phyloP scores from a whole-genome alignment of 1,139 yeast species.

The Suhomyces coccinellae region DNA sequence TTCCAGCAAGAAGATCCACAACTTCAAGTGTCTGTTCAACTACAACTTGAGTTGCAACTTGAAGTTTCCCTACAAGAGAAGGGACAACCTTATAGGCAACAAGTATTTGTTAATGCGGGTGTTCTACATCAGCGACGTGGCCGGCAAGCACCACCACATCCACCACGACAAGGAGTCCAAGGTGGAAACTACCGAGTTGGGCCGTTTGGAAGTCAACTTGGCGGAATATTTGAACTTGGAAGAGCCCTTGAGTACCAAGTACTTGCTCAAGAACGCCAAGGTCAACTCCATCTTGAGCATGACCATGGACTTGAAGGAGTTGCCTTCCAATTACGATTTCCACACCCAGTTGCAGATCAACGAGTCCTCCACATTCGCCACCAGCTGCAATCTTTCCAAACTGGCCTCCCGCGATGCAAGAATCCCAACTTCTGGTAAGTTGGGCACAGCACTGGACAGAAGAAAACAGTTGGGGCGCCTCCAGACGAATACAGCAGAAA shows the following conservation, averaged over 20 bases:
- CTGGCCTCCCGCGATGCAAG: not conserved
- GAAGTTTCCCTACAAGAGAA: constrained; percentile 36
- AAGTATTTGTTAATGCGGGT: constrained; percentile 38
- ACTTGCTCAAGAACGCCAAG: constrained; percentile 72
- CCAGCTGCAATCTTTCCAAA: constrained; percentile 3
- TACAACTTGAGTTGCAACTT: constrained; percentile 42
- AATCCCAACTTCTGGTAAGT: constrained; percentile 15
- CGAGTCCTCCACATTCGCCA: constrained; percentile 19
- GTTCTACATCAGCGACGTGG: constrained; percentile 36
- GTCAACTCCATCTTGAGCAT: constrained; percentile 73
- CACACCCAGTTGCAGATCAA: constrained; percentile 42
- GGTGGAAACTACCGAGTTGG: constrained; percentile 47
- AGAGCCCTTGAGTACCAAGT: constrained; percentile 57
- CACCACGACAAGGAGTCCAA: constrained; percentile 3
- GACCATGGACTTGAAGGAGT: constrained; percentile 40
- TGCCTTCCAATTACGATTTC: constrained; percentile 44
- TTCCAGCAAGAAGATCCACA: constrained; percentile 37
- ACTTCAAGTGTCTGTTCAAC: constrained; percentile 45
- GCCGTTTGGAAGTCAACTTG: constrained; percentile 65
- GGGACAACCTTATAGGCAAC: constrained; percentile 40
- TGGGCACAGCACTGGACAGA: constrained; percentile 40
- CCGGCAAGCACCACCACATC: constrained; percentile 9
- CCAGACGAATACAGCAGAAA: not conserved
- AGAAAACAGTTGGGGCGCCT: no score
- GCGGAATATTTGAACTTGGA: constrained; percentile 67